Conservation (phyloP, 164 flowering plant species). For the Berberis vulgaris region DNA sequence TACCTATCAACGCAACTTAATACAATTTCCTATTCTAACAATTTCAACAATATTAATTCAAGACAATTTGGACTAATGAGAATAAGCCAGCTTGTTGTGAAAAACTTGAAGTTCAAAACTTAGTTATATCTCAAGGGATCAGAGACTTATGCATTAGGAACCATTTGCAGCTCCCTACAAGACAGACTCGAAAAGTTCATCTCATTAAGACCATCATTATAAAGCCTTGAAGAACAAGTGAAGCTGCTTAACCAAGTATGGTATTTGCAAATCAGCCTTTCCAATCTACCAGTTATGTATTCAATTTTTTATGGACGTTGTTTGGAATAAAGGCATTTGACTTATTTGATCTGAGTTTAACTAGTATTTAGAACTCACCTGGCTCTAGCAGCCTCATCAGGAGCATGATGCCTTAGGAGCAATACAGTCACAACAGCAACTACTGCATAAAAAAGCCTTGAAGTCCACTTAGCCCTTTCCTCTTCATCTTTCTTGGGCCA, state of each 20-base stretch:
- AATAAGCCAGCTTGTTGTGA: no score
- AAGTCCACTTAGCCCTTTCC: constrained; percentile 91
- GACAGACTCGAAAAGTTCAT: no score
- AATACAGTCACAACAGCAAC: constrained; percentile 56
- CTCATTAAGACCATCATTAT: no score
- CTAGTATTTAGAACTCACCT: constrained; percentile 40
- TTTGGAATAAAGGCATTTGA: neutral
- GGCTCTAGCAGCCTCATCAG: constrained; percentile 98
- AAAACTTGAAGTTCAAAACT: no score
- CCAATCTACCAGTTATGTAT: no score
- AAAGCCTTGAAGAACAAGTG: no score
- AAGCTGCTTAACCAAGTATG: no score
- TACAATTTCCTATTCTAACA: neutral
- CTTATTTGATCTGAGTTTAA: neutral
- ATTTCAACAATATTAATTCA: neutral
- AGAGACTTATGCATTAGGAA: no score
- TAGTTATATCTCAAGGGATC: no score
- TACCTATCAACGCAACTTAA: neutral
- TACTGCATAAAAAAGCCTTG: constrained; percentile 65
- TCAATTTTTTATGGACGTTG: neutral
- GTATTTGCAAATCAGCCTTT: no score
- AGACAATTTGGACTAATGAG: no score
- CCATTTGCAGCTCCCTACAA: no score
- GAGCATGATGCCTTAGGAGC: constrained; percentile 87
- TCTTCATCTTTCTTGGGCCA: constrained; percentile 97